Evolutionary conservation across 305 asterid species (phyloP).

Genomic region (Fraxinus latifolia): DNA sequence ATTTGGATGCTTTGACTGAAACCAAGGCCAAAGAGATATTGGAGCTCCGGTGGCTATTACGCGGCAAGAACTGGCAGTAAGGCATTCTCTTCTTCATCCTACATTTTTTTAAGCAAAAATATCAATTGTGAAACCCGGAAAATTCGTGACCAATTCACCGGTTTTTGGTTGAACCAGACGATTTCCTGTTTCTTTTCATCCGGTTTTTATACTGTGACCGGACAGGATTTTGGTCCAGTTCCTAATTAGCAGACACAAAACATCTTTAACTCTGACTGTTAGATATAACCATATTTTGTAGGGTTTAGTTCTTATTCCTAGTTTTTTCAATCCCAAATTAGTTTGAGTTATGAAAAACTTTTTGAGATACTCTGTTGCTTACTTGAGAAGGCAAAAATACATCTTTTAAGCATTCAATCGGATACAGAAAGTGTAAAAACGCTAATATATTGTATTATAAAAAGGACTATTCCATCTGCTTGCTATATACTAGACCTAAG

Average conservation of each 20-base stretch:
- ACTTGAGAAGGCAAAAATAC: background rate
- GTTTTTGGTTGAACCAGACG: background rate
- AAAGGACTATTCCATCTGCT: background rate
- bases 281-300: background rate
- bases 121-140: too few species aligned
- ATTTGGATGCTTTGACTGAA: too few species aligned
- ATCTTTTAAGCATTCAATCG: background rate
- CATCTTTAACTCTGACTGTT: background rate
- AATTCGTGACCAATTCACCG: too few species aligned
- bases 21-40: too few species aligned
- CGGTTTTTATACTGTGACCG: background rate
- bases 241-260: background rate
- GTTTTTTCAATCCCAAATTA: background rate
- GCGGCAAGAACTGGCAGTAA: too few species aligned
- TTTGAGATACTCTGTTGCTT: background rate
- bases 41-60: too few species aligned
- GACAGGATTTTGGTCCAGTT: background rate
- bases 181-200: background rate
- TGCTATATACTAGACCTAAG: background rate
- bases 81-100: too few species aligned
- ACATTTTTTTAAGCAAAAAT: too few species aligned
- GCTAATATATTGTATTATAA: background rate
- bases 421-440: background rate
- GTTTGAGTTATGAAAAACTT: background rate
- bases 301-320: background rate